These are phyloP conservation scores for Penicillium aurantiogriseum DNA, from an alignment of 2,329 filamentous ascomycete species.

Conservation along the genomic window DNA sequence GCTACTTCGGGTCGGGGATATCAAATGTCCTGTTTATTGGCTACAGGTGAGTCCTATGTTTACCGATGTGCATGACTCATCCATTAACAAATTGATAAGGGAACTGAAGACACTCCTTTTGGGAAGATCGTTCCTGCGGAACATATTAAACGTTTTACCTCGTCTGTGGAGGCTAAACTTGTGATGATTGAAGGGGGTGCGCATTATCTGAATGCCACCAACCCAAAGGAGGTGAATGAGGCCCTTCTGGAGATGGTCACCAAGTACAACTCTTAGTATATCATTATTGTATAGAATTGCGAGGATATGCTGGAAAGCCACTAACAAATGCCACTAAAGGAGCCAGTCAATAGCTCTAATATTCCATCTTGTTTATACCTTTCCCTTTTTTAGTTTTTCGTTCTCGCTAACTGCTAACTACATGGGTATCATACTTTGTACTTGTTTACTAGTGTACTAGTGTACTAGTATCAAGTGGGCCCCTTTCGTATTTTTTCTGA, in stretches of 20 bases:
- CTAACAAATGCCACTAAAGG: neutral
- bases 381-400: neutral
- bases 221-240: conserved; percentile 46
- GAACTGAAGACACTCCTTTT: neutral
- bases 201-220: conserved; percentile 51
- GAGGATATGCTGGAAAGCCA: neutral
- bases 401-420: too few relatives aligned
- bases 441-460: neutral
- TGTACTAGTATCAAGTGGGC: neutral
- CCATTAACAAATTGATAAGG: neutral
- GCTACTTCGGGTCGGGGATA: conserved; percentile 45
- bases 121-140: conserved; percentile 26
- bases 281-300: neutral
- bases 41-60: conserved; percentile 39
- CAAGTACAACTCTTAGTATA: conserved; percentile 16
- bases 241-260: conserved; percentile 27
- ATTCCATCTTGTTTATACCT: neutral
- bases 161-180: conserved; percentile 44
- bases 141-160: conserved; percentile 50
- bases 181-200: conserved; percentile 47
- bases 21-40: conserved; percentile 53
- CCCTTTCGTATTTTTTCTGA: neutral
- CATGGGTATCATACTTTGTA: neutral
- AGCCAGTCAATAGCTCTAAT: neutral
- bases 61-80: neutral